Evolutionary conservation across 1,284 basidiomycete genomes (phyloP).

Genomic region (Stygiomarasmius scandens): DNA sequence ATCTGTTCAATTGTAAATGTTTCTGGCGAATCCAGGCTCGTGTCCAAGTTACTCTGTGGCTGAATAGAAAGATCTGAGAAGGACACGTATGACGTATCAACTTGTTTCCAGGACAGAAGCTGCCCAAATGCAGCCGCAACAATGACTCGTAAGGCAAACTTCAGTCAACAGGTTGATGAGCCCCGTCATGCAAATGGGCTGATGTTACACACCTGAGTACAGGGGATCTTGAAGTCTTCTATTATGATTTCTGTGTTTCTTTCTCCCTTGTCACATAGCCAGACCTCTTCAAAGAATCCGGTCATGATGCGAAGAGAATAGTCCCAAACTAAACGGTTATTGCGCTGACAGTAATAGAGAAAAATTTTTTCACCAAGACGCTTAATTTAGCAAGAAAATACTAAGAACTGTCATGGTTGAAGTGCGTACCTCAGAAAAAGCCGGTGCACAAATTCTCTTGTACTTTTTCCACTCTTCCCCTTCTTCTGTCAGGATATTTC

Average conservation of each 20-base stretch:
- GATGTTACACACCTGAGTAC: neutral
- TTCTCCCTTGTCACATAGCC: neutral
- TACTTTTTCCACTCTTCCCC: slow-evolving; percentile 48
- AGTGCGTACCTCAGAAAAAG: slow-evolving; percentile 45
- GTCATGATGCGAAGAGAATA: slow-evolving; percentile 32
- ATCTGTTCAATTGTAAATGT: neutral
- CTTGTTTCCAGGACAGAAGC: neutral
- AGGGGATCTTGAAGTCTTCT: neutral
- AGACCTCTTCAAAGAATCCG: slow-evolving; percentile 26
- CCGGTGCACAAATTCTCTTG: slow-evolving; percentile 39
- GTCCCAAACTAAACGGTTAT: slow-evolving; percentile 45
- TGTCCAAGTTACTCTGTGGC: neutral
- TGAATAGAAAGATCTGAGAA: neutral
- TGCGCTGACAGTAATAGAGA: slow-evolving; percentile 18
- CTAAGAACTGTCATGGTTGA: no score
- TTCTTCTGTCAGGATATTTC: slow-evolving; percentile 45
- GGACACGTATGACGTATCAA: neutral
- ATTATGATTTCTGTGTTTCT: neutral
- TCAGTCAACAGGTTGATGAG: neutral
- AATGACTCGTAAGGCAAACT: neutral
- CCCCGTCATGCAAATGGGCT: neutral
- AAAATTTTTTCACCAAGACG: neutral
- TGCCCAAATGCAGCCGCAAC: neutral
- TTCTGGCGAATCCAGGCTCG: no score
- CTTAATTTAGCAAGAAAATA: neutral